Evolutionary conservation across 2,329 filamentous ascomycete genomes (phyloP).

Genomic region (Fusarium sterilihyphosum): DNA sequence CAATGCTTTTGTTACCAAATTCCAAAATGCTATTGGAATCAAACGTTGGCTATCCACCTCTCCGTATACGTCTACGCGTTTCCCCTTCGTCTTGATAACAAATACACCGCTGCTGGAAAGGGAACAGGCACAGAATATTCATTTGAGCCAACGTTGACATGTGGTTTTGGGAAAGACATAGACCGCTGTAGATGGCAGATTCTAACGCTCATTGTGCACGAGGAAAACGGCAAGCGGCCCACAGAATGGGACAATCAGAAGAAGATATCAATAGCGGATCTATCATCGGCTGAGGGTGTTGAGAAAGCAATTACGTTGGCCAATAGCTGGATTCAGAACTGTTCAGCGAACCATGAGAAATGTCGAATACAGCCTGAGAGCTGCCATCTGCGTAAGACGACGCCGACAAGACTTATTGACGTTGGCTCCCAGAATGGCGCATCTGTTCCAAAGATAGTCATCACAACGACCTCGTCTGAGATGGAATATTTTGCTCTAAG

Average conservation of each 20-base stretch:
- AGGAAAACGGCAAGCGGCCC: no score
- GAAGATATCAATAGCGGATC: background rate
- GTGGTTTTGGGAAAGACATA: background rate
- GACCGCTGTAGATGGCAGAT: background rate
- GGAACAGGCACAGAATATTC: no score
- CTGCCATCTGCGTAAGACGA: background rate
- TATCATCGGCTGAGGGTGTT: background rate
- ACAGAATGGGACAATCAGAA: no score
- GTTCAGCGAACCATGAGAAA: background rate
- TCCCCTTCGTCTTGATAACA: no score
- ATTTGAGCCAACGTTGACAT: background rate
- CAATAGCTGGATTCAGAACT: background rate
- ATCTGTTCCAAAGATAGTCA: background rate
- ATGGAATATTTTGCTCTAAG: constrained; percentile 2
- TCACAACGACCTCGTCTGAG: background rate
- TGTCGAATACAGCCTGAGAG: background rate
- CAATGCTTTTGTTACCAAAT: background rate
- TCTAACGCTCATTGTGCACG: no score
- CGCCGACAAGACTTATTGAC: background rate
- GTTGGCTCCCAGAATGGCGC: background rate
- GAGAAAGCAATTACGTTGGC: background rate
- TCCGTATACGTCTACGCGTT: no score
- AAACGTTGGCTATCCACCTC: background rate
- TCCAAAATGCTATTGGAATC: background rate
- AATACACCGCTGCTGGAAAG: no score